These are phyloP conservation scores for Chrysochromulina parva DNA, from an alignment of 78 protist species.

Conservation along the genomic window DNA sequence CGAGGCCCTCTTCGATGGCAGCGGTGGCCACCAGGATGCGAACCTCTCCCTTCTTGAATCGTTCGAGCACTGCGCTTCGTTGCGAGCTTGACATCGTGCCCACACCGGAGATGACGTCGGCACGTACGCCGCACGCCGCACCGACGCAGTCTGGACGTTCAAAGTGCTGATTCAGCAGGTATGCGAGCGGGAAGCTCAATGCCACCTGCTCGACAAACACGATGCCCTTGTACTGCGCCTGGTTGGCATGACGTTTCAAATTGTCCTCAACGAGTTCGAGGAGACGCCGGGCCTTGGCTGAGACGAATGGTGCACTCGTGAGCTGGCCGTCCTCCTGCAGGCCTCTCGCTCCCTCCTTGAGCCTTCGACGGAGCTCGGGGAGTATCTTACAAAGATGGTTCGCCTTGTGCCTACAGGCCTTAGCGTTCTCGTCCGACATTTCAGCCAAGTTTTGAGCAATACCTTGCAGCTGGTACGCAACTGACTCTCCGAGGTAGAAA, in stretches of 20 bases:
- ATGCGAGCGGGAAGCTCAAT: background rate
- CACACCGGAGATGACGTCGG: background rate
- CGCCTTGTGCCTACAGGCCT: no score
- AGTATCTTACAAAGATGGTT: background rate
- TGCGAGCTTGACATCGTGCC: background rate
- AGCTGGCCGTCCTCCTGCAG: background rate
- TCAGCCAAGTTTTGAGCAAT: background rate
- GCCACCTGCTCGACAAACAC: background rate
- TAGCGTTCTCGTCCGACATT: background rate
- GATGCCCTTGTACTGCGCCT: background rate
- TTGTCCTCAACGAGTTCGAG: background rate
- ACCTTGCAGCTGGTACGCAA: background rate
- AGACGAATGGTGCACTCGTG: no score
- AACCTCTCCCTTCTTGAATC: background rate
- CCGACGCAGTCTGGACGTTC: background rate
- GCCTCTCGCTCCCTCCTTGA: background rate
- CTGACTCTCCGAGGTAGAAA: background rate
- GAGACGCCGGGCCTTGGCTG: background rate
- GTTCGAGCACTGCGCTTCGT: background rate
- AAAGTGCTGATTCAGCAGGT: background rate
- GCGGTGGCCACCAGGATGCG: background rate
- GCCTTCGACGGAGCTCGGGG: background rate
- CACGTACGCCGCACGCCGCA: background rate
- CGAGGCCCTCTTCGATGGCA: conserved; percentile 35
- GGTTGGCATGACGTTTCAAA: background rate